phyloP scores from a whole-genome alignment of 73 alveolate species.

The Symbiodinium pilosum region DNA sequence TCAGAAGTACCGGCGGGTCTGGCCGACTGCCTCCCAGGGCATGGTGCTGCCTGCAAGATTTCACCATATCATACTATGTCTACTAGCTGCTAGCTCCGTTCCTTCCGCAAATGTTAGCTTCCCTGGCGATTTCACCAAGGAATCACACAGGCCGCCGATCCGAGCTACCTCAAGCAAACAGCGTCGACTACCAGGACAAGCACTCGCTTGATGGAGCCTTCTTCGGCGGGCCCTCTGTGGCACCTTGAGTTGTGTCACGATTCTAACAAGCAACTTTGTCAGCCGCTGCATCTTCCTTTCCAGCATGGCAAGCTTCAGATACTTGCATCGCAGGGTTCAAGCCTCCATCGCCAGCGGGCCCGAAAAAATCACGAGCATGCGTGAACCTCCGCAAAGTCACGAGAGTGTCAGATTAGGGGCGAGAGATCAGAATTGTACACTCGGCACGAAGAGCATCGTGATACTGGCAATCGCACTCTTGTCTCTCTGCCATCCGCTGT shows the following conservation, averaged over 20 bases:
- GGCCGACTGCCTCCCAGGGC: neutral
- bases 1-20: conserved; percentile 45
- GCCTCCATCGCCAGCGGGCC: neutral
- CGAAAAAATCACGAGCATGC: conserved; percentile 49
- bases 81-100: no score
- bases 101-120: no score
- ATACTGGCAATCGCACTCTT: no score
- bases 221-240: neutral
- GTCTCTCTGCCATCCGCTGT: no score
- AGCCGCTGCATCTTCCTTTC: neutral
- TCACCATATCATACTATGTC: no score
- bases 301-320: neutral
- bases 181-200: neutral
- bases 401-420: no score
- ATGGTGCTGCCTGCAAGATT: no score
- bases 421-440: no score
- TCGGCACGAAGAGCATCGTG: no score
- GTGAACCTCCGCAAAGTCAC: conserved; percentile 61
- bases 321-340: neutral
- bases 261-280: no score
- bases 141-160: neutral
- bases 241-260: neutral
- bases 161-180: neutral
- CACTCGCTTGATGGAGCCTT: neutral
- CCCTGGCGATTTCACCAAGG: neutral